Evolutionary conservation across 495 filamentous ascomycete species (phyloP).

Genomic region (Bathelium albidoporum): DNA sequence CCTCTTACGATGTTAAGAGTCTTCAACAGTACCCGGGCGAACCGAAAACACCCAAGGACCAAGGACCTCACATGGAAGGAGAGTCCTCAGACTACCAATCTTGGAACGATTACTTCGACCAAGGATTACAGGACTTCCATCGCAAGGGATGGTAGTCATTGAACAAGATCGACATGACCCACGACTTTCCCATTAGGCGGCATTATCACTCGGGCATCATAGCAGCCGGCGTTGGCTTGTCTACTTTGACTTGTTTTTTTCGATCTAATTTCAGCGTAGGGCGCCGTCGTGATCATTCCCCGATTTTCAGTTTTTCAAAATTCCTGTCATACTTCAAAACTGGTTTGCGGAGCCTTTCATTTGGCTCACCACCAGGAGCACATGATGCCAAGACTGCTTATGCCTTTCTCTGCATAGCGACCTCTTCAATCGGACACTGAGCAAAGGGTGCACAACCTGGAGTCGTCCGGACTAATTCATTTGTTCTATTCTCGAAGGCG

Average conservation of each 20-base stretch:
- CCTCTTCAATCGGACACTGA: not conserved
- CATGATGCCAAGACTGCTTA: not conserved
- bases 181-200: not conserved
- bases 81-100: not conserved
- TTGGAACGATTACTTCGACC: conserved; percentile 52
- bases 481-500: not conserved
- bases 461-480: not conserved
- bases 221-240: conserved; percentile 4
- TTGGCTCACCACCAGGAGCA: not conserved
- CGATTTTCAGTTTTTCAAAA: not conserved
- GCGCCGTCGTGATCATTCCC: not conserved
- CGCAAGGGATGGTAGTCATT: conserved; percentile 53
- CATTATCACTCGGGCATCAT: not conserved
- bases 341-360: not conserved
- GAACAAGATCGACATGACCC: not conserved
- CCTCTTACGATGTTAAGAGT: conserved; percentile 77
- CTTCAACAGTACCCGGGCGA: conserved; percentile 61
- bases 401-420: not conserved
- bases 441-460: not conserved
- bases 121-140: conserved; percentile 59
- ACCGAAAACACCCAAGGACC: conserved; percentile 9
- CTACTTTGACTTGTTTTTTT: not conserved
- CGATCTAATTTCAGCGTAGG: not conserved
- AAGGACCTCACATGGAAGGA: not conserved
- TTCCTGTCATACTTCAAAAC: not conserved